Base-by-base conservation (phyloP, 306 rosid genomes). In the Comarum palustre region DNA sequence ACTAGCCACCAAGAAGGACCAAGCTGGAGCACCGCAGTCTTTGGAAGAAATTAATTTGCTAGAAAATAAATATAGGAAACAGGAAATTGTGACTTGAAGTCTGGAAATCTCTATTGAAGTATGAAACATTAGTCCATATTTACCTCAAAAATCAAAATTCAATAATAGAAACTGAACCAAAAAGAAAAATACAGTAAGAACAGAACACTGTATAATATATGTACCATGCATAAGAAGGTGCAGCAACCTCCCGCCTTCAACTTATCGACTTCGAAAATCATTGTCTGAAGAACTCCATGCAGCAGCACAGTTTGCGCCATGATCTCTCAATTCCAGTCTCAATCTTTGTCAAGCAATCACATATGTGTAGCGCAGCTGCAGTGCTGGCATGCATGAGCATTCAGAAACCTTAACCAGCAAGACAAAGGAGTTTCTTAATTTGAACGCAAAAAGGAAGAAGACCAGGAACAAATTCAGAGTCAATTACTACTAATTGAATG, bases 231-330 rank as follows among this genome's bases (percentile, higher is more conserved):
- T 73, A 84, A 36, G 65, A 65, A 74, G 24, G 38, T 51, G 80
- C 86, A 79, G 79, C 84, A 84, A 71, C 60, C 65, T 69, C 61
- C 68, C 19, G 60, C 61, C 25, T 75, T 59, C 65, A 82, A 47
- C 24, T 11, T 72, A 77, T 84, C 81, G 27, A 84, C 64, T 82
- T 84, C 88, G 16, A 27, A 72, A 45, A 84, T 73, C 0, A 81
- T 86, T 11, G 62, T 69, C 17, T 79, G 76, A 51, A 86, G 83
- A 17, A 60, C 65, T 42, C 90, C 88, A 79, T 86, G 86, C 70
- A 86, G 80, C 36, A 81, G 54, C 5, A 59, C 76, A 11, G 31
- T 36, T 47, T 55, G 31, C 5, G 66, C 51, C 82, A 80, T 39
- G 55, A 50, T 71, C 68, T 32, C 31, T 45, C 69, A 62, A 62